Evolutionary conservation across 208 protist species (phyloP), one percentile per base, ranked within the genome.

Genomic region (Leishmania aethiopica): DNA sequence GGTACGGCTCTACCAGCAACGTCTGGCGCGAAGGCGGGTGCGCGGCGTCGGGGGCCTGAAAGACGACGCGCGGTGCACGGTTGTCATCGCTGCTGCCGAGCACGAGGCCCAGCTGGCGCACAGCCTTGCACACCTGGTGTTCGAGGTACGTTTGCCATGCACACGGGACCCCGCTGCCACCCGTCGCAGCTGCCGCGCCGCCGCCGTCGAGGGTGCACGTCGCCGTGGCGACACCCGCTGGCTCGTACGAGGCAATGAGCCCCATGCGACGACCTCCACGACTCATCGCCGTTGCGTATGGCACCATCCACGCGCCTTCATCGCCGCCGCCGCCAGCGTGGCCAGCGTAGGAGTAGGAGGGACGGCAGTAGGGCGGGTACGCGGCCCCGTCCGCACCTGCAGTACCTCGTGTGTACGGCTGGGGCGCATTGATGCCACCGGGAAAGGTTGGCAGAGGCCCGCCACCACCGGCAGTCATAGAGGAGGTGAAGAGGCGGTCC

Each of bases 231-330:
- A n/a, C 32, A 51, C 17, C 45, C 45, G 77, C 45, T 6, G 89
- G 88, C 81, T 95, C 93, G 75, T 96, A 94, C 55, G 78, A 88
- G 32, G 88, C 85, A 42, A 96, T 78, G 22, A 96, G 82, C 25
- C 90, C 80, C 84, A 96, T 89, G 17, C 86, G 85, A 7, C 91
- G 85, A 2, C 86, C 71, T 17, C 92, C 90, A 57, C 81, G 81
- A 57, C 89, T 88, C 47, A 88, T 83, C 15, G 91, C 74, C 4
- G 88, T 88, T 2, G 88, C 88, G 75, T 93, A 95, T 0, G 87
- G 78, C 32, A 76, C 45, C 42, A 77, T 60, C 77, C 79, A 81
- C 3, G 67, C 77, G 15, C 59, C 71, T 37, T 75, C 75, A 10
- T 72, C 78, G 22, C 25, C 60, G 59, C 45, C 59, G 28, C 78